Base-by-base conservation (phyloP, 2,329 filamentous ascomycete species). In the Cryphonectria naterciae region DNA sequence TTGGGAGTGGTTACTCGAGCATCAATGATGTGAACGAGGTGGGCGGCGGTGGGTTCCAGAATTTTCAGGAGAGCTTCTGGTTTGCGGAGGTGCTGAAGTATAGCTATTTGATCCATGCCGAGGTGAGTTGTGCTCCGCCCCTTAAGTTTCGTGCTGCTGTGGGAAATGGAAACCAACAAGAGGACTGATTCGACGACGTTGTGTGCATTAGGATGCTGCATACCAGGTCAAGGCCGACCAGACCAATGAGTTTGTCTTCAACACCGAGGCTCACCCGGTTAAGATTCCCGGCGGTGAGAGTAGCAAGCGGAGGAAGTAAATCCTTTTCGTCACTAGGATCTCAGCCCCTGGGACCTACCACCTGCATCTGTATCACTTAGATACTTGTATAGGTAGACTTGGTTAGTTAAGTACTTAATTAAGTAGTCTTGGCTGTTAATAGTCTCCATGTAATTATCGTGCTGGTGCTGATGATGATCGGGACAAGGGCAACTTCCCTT, bases 21-120 rank as follows among this genome's bases (percentile, higher is more conserved):
- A 82, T 97, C 69, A 78, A 76, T 0, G 80, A 97, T 77, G 92
- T 97, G 62, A 93, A 92, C 75, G 81, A 80, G 3, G 75, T 77
- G 4, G 84, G 83, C 41, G 93, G 92, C 13, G 92, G 92, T 0
- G 80, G 81, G 0, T 89, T 86, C 71, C 80, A 81, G 58, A 88
- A 97, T 79, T 91, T 91, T 78, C 92, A 95, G 85, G 93, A 97
- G 82, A 95, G 92, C 76, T 97, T 96, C 82, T 91, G 92, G 84
- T 94, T 97, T 79, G 93, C 94, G 0, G 94, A 97, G 83, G 92
- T 94, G 73, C 79, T 97, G 79, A 97, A 97, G 85, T 97, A 97
- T 79, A 84, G 87, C 70, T 97, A 93, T 81, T 79, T 97, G 75
- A 92, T 93, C 71, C 89, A 90, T 77, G 85, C 87, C 0, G 83